Conservation (phyloP, 1,284 basidiomycete genomes). For the Mycocalia duriaeana region DNA sequence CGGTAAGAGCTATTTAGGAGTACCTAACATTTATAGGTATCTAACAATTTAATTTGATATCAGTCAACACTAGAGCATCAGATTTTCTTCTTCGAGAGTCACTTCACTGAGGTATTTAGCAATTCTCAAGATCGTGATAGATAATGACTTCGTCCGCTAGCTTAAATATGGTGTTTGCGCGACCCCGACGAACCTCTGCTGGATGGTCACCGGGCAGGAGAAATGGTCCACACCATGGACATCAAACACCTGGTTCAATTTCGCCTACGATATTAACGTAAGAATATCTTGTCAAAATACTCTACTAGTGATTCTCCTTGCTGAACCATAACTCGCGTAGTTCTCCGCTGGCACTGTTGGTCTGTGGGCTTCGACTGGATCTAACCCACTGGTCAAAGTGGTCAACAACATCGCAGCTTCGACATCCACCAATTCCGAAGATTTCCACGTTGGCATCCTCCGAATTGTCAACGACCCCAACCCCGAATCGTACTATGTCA, state of each 20-base stretch:
- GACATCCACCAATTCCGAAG: slow-evolving; percentile 56
- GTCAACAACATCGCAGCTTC: slow-evolving; percentile 43
- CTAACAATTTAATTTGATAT: too few relatives aligned
- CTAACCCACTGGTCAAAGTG: slow-evolving; percentile 44
- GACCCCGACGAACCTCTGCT: slow-evolving; percentile 44
- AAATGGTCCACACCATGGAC: slow-evolving; percentile 51
- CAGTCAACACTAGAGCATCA: slow-evolving; percentile 47
- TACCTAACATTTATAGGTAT: too few relatives aligned
- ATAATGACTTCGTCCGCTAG: too few relatives aligned
- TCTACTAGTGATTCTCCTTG: neutral
- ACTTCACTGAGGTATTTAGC: slow-evolving; percentile 51
- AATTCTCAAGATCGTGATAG: neutral
- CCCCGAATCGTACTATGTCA: slow-evolving; percentile 57
- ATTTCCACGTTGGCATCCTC: slow-evolving; percentile 62
- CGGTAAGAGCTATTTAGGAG: slow-evolving; percentile 32
- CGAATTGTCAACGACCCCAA: slow-evolving; percentile 44
- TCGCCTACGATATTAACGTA: slow-evolving; percentile 58
- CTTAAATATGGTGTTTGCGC: slow-evolving; percentile 55
- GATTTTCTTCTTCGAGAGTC: slow-evolving; percentile 59
- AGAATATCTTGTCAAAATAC: slow-evolving; percentile 15
- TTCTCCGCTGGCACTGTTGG: slow-evolving; percentile 52
- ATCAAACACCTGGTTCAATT: slow-evolving; percentile 59
- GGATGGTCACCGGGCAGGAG: slow-evolving; percentile 43
- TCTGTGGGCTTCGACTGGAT: slow-evolving; percentile 54
- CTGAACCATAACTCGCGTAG: slow-evolving; percentile 22